A percentile compares a stretch with the other conserved stretches of the same genome.
Evolutionary conservation across 345 rosid species (phyloP).

Genomic region (Citrus inodora): DNA sequence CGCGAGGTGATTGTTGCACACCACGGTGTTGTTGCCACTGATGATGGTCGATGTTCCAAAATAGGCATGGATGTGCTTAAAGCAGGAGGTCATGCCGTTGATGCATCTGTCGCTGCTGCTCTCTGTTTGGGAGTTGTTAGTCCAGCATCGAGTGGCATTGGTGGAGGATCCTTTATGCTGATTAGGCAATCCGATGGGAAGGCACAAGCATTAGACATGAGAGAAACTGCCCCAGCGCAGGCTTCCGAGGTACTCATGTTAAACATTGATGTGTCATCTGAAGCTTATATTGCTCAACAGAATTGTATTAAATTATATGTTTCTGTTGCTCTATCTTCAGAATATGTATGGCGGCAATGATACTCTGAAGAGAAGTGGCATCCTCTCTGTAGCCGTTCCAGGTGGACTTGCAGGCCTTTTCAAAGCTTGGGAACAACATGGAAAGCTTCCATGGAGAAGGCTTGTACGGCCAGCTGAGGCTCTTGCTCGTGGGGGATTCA

Average conservation of each 20-base stretch:
- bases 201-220: conserved; percentile 42
- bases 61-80: conserved; percentile 37
- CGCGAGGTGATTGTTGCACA: conserved; percentile 23
- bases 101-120: conserved; percentile 53
- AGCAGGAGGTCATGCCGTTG: conserved; percentile 54
- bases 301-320: background rate
- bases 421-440: conserved; percentile 50
- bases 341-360: conserved; percentile 50
- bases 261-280: no score
- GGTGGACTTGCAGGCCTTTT: conserved; percentile 59
- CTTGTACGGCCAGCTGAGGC: conserved; percentile 46
- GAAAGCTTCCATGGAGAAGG: conserved; percentile 51
- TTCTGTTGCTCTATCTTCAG: conserved; percentile 25
- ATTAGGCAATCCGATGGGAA: conserved; percentile 32
- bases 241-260: conserved; percentile 45
- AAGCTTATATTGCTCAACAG: no score
- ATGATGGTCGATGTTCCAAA: conserved; percentile 50
- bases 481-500: conserved; percentile 48
- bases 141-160: conserved; percentile 58
- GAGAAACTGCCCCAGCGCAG: conserved; percentile 59
- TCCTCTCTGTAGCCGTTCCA: conserved; percentile 55
- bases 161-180: conserved; percentile 62
- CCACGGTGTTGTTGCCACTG: conserved; percentile 50
- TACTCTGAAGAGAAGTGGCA: conserved; percentile 36
- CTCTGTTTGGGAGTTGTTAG: conserved; percentile 64